Conservation (phyloP, 331 rosid genomes). For the Cydonia oblonga region DNA sequence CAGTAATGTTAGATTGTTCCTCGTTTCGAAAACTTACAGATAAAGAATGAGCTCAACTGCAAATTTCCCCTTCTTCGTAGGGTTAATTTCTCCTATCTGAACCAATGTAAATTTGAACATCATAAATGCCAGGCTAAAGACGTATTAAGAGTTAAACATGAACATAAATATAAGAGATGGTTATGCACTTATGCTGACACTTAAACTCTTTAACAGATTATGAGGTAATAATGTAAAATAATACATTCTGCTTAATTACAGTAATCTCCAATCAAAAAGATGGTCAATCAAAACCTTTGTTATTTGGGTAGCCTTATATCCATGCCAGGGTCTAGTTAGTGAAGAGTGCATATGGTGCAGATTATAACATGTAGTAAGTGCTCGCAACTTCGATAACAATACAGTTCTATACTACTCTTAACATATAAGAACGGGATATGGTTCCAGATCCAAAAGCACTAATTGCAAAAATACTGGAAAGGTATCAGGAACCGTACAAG, state of each 20-base stretch:
- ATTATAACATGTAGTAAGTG: not conserved
- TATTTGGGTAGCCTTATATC: not conserved
- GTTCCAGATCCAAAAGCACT: not conserved
- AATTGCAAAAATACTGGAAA: not conserved
- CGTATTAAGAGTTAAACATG: not conserved
- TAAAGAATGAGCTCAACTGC: slow-evolving; percentile 78
- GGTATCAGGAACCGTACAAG: not conserved
- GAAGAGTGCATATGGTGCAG: not conserved
- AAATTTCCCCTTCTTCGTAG: slow-evolving; percentile 83
- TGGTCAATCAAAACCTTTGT: no score
- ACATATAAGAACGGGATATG: not conserved
- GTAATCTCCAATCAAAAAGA: no score
- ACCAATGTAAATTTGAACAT: slow-evolving; percentile 13
- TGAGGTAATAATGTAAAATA: not conserved
- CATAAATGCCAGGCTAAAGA: not conserved
- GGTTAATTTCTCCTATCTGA: slow-evolving; percentile 77
- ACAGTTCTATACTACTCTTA: not conserved
- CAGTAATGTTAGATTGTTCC: not conserved
- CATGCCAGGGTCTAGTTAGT: not conserved
- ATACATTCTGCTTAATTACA: no score
- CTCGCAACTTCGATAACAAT: not conserved
- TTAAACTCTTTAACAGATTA: not conserved
- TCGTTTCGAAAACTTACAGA: slow-evolving; percentile 22
- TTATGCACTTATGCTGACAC: not conserved
- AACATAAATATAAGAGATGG: not conserved